phyloP scores from a whole-genome alignment of 192 early-diverging fungal genomes.

The Backusella westeae region DNA sequence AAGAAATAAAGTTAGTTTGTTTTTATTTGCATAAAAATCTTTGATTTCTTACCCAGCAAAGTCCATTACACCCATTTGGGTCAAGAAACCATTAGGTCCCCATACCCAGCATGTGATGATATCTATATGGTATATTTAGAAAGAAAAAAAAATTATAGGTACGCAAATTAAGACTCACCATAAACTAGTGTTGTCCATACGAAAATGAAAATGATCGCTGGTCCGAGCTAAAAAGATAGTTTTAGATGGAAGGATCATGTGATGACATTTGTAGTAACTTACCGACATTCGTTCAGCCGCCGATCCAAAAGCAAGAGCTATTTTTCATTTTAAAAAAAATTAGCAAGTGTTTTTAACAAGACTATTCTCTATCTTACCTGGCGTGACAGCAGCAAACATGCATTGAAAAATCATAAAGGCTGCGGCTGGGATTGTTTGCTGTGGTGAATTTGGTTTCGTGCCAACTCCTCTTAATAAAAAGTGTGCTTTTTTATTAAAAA shows the following conservation, averaged over 20 bases:
- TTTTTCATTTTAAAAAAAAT: background rate
- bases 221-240: constrained; percentile 20
- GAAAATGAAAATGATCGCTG: constrained; percentile 34
- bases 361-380: constrained; percentile 10
- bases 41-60: constrained; percentile 64
- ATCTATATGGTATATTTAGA: constrained; percentile 27
- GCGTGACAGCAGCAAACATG: constrained; percentile 72
- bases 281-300: constrained; percentile 36
- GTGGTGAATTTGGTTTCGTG: constrained; percentile 49
- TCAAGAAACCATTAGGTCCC: constrained; percentile 78
- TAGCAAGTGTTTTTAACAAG: background rate
- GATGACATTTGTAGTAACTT: background rate
- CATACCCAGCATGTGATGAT: constrained; percentile 83
- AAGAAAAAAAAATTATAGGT: background rate
- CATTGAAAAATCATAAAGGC: constrained; percentile 74
- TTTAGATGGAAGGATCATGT: background rate
- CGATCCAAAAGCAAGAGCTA: constrained; percentile 33
- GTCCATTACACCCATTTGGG: constrained; percentile 72
- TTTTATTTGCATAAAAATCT: background rate
- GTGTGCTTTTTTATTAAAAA: constrained; percentile 32
- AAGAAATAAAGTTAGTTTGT: background rate
- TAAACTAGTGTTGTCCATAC: constrained; percentile 35
- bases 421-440: constrained; percentile 59
- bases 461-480: constrained; percentile 60
- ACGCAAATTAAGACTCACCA: constrained; percentile 7